These are phyloP conservation scores for Choiromyces venosus DNA, from an alignment of 495 filamentous ascomycete genomes.

Conservation along the genomic window DNA sequence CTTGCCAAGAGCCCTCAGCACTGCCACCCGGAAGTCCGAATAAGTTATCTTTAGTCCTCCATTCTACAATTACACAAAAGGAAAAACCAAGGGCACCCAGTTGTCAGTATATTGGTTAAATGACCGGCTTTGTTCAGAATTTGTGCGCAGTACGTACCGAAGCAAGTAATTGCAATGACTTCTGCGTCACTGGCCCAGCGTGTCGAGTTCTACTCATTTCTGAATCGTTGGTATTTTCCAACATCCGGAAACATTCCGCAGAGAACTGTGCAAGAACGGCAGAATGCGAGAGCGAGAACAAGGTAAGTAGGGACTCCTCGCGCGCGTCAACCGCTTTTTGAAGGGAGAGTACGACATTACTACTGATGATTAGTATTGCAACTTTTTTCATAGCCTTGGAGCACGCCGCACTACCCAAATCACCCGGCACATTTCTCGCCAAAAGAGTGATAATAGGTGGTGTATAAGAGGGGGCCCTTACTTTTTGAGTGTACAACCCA, in stretches of 20 bases:
- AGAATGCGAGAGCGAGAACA: constrained; percentile 68
- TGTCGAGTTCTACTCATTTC: constrained; percentile 50
- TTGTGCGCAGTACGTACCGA: constrained; percentile 42
- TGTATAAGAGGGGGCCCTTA: constrained; percentile 44
- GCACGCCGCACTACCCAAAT: constrained; percentile 41
- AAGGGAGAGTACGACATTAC: constrained; percentile 46
- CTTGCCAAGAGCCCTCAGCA: constrained; percentile 63
- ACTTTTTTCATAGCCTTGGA: constrained; percentile 44
- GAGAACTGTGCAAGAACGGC: constrained; percentile 60
- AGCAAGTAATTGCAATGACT: constrained; percentile 56
- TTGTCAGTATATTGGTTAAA: constrained; percentile 8
- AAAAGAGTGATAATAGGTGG: not conserved
- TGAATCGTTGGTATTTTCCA: constrained; percentile 54
- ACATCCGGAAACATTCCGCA: constrained; percentile 61
- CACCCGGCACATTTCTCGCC: constrained; percentile 7
- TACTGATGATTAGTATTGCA: constrained; percentile 35
- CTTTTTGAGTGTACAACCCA: constrained; percentile 62
- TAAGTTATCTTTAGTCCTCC: constrained; percentile 65
- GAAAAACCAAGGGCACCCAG: not conserved
- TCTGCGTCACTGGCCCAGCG: constrained; percentile 70
- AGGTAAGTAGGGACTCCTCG: constrained; percentile 48
- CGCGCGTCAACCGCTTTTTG: constrained; percentile 41
- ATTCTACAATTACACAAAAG: constrained; percentile 31
- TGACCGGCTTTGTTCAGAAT: not conserved
- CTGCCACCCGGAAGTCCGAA: constrained; percentile 69